phyloP scores from a whole-genome alignment of 163 green algal genomes.

The Volvox carteri region DNA sequence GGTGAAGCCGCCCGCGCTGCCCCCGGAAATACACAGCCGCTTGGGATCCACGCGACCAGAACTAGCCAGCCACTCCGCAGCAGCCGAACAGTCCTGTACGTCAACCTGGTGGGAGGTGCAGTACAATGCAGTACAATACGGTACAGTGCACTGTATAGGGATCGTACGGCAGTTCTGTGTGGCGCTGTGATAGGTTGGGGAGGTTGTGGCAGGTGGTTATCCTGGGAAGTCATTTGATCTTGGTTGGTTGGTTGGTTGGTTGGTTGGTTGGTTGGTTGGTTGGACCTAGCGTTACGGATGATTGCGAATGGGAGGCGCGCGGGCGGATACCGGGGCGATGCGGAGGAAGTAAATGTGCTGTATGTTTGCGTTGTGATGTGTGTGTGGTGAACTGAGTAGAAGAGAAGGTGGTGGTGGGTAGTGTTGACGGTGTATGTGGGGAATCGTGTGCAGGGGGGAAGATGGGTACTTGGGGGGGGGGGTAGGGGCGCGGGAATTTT shows the following conservation, averaged over 20 bases:
- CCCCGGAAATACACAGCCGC: conserved; percentile 81
- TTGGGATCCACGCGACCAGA: conserved; percentile 71
- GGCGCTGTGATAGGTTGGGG: neutral
- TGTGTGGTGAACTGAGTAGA: too few species aligned
- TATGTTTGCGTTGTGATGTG: too few species aligned
- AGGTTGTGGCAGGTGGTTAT: neutral
- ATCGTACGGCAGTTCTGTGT: neutral
- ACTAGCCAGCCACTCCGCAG: conserved; percentile 72
- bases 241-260: neutral
- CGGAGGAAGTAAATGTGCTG: too few species aligned
- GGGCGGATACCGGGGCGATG: too few species aligned
- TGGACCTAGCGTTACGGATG: too few species aligned
- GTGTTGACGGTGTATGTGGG: too few species aligned
- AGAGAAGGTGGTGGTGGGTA: too few species aligned
- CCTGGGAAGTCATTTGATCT: neutral
- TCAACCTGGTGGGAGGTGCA: conserved; percentile 60
- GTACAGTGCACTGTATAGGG: neutral
- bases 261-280: neutral
- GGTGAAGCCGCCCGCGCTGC: conserved; percentile 87
- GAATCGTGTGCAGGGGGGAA: too few species aligned
- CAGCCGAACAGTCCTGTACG: conserved; percentile 83
- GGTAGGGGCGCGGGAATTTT: too few species aligned
- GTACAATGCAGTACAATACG: neutral
- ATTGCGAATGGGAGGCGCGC: too few species aligned
- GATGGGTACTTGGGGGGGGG: too few species aligned